phyloP scores from a whole-genome alignment of 1,284 basidiomycete species.

The Boletus smithii region DNA sequence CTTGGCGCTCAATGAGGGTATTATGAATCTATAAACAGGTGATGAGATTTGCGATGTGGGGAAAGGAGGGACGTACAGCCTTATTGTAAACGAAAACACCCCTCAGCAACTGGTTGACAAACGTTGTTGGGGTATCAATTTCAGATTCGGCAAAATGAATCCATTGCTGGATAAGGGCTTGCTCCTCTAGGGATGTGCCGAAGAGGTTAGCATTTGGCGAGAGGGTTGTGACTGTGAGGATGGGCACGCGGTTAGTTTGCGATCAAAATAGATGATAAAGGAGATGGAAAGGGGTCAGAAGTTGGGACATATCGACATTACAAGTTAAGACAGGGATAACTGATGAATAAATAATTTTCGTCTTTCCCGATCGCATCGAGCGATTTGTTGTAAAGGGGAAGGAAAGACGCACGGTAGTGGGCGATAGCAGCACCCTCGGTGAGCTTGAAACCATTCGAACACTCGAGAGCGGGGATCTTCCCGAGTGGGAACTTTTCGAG shows the following conservation, averaged over 20 bases:
- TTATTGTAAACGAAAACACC: slow-evolving; percentile 53
- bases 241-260: slow-evolving; percentile 9
- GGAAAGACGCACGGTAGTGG: slow-evolving; percentile 75
- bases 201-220: slow-evolving; percentile 68
- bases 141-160: slow-evolving; percentile 61
- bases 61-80: slow-evolving; percentile 43
- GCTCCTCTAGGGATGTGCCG: slow-evolving; percentile 52
- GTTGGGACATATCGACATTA: slow-evolving; percentile 45
- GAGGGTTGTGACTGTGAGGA: slow-evolving; percentile 62
- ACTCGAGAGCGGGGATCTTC: slow-evolving; percentile 83
- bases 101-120: slow-evolving; percentile 35
- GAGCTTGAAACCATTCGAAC: slow-evolving; percentile 75
- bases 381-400: slow-evolving; percentile 13
- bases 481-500: slow-evolving; percentile 78
- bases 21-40: slow-evolving; percentile 50
- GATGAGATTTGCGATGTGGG: slow-evolving; percentile 28
- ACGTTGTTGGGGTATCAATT: slow-evolving; percentile 34
- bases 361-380: slow-evolving; percentile 20
- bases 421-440: slow-evolving; percentile 82
- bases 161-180: slow-evolving; percentile 70
- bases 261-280: slow-evolving; percentile 13
- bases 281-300: slow-evolving; percentile 32
- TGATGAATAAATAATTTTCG: slow-evolving; percentile 28
- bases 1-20: slow-evolving; percentile 48
- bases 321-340: slow-evolving; percentile 66